A percentile compares a stretch with the other conserved stretches of the same genome.
These are phyloP conservation scores for Musa schizocarpa DNA, from an alignment of 176 grass and related monocot genomes.

Conservation along the genomic window DNA sequence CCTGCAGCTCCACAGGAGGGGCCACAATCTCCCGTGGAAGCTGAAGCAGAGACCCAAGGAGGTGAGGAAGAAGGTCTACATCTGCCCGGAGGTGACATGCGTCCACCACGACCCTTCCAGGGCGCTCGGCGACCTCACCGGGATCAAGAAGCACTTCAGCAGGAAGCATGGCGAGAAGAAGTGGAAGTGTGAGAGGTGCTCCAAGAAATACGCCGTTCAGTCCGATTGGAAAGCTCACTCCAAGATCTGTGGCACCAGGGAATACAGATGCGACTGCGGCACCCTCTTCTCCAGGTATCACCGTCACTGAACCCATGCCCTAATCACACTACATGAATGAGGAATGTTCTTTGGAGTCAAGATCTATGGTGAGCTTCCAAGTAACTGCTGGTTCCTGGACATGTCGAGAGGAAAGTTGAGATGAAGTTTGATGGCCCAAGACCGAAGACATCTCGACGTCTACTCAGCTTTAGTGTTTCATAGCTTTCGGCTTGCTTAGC, in stretches of 20 bases:
- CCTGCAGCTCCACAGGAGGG: conserved; percentile 87
- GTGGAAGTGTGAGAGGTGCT: conserved; percentile 95
- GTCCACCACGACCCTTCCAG: conserved; percentile 71
- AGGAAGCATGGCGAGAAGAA: conserved; percentile 98
- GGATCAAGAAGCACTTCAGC: conserved; percentile 98
- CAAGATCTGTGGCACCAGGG: conserved; percentile 85
- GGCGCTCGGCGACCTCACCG: conserved; percentile 90
- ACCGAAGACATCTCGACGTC: too few relatives aligned
- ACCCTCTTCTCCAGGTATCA: conserved; percentile 66
- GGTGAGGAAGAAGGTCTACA: conserved; percentile 82
- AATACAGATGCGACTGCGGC: conserved; percentile 92
- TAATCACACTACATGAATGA: too few relatives aligned
- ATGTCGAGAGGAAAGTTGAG: too few relatives aligned
- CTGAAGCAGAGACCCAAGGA: conserved; percentile 89
- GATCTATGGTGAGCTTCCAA: too few relatives aligned
- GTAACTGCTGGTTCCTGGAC: too few relatives aligned
- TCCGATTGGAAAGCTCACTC: conserved; percentile 98
- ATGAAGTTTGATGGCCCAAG: too few relatives aligned
- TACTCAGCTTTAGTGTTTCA: conserved; percentile 1
- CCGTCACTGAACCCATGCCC: background rate
- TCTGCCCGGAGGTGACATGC: conserved; percentile 68
- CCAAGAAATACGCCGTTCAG: conserved; percentile 90
- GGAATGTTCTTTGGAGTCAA: too few relatives aligned
- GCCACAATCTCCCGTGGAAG: conserved; percentile 96
- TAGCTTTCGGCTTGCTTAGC: background rate